These are phyloP conservation scores for Ochetophila trinervis DNA, from an alignment of 306 rosid species.

Conservation along the genomic window DNA sequence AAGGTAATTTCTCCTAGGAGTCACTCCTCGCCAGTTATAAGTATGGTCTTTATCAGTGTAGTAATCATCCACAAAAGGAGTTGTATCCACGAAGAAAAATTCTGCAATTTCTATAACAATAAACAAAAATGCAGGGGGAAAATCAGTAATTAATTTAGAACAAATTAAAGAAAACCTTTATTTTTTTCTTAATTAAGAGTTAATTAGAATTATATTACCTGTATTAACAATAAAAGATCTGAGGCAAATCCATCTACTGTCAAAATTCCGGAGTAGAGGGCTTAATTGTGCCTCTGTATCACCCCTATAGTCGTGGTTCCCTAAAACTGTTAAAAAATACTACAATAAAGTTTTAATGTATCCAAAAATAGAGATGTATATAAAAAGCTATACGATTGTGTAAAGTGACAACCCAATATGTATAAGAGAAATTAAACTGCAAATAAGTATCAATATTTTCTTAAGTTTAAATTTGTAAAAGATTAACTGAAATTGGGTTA, in stretches of 20 bases:
- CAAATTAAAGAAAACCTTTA: background rate
- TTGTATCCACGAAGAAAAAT: slow-evolving; percentile 69
- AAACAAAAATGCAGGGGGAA: background rate
- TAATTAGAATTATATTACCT: slow-evolving; percentile 32
- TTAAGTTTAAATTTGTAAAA: too few relatives aligned
- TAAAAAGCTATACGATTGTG: too few relatives aligned
- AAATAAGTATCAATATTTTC: too few relatives aligned
- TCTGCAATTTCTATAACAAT: slow-evolving; percentile 45
- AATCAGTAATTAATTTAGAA: background rate
- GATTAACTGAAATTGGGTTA: too few relatives aligned
- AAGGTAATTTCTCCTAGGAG: slow-evolving; percentile 47
- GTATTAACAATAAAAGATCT: slow-evolving; percentile 62
- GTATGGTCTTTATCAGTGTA: slow-evolving; percentile 18
- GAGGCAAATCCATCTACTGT: slow-evolving; percentile 64
- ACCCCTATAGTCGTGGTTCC: slow-evolving; percentile 86
- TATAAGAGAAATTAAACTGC: too few relatives aligned
- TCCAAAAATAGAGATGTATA: too few relatives aligned
- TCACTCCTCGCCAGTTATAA: slow-evolving; percentile 56
- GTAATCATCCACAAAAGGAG: slow-evolving; percentile 54
- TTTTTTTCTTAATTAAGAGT: background rate
- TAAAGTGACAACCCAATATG: too few relatives aligned
- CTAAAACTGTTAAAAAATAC: slow-evolving; percentile 45
- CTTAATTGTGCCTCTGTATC: slow-evolving; percentile 66
- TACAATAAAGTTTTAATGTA: too few relatives aligned
- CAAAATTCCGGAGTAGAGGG: slow-evolving; percentile 42